Evolutionary conservation across 2,329 filamentous ascomycete species (phyloP), one percentile per base, ranked within the genome.

Genomic region (Aspergillus melleus): DNA sequence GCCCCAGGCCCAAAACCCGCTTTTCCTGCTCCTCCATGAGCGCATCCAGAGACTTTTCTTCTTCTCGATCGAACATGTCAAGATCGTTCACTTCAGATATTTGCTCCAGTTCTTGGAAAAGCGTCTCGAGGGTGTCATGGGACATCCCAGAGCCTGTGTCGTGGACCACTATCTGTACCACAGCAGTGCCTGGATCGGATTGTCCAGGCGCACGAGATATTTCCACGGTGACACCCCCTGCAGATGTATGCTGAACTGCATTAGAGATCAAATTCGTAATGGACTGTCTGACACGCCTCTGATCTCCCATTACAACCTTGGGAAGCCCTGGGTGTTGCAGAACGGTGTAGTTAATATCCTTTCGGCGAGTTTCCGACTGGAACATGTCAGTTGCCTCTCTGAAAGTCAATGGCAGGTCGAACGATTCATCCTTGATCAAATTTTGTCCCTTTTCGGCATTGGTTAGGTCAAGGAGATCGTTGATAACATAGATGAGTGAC

Each of bases 401-500:
- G 2, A 96, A 81, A 1, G 90, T 94, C 0, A 80, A 78, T 16
- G 79, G 78, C 4, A 96, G 80, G 68, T 96, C 87, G 53, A 96
- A 92, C 0, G 88, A 77, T 69, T 96, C 92, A 58, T 93, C 88
- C 67, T 92, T 94, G 70, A 94, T 84, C 3, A 96, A 77, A 1
- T 87, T 84, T 52, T 89, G 88, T 0, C 92, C 92, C 72, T 93
- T 90, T 72, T 96, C 92, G 0, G 90, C 90, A 70, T 96, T 95
- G 1, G 93, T 96, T 30, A 96, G 79, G 70, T 96, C 92, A 0
- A 96, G 81, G 1, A 96, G 81, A 72, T 96, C 92, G 65, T 96
- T 96, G 77, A 96, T 96, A 10, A 96, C 92, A 71, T 96, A 96
- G 4, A 96, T 94, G 26, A 96, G 79, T 0, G 92, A 96, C 70